Conservation (phyloP, 2,329 filamentous ascomycete genomes). For the Drechslerella coelobrocha region DNA sequence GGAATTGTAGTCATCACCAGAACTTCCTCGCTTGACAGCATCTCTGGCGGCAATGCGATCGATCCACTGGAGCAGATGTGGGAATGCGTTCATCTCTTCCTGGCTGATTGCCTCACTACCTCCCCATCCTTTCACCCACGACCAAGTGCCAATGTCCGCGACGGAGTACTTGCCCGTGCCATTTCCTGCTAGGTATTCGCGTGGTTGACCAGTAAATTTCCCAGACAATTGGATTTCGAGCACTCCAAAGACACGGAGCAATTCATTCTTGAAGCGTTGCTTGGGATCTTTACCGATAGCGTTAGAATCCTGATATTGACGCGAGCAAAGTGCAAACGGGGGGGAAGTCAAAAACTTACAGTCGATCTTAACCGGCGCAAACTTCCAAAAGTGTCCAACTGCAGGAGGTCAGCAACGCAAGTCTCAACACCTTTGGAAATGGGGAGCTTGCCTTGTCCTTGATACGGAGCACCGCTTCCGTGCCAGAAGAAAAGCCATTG, state of each 20-base stretch:
- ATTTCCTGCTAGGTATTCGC: constrained; percentile 64
- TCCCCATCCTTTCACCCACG: constrained; percentile 62
- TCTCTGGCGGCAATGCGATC: constrained; percentile 62
- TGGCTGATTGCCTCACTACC: constrained; percentile 59
- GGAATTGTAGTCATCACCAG: constrained; percentile 34
- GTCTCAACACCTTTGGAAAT: constrained; percentile 41
- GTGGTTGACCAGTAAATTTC: constrained; percentile 62
- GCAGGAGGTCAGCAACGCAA: constrained; percentile 58
- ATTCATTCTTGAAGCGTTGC: constrained; percentile 64
- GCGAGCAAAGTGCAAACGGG: neutral
- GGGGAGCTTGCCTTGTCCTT: constrained; percentile 55
- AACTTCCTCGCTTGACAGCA: constrained; percentile 62
- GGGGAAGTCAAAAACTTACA: constrained; percentile 55
- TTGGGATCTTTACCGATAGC: constrained; percentile 58
- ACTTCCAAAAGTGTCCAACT: constrained; percentile 60
- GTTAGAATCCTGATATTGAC: constrained; percentile 22
- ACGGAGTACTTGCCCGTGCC: constrained; percentile 65
- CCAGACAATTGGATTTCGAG: constrained; percentile 65
- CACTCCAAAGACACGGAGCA: constrained; percentile 64
- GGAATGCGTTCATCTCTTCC: constrained; percentile 63
- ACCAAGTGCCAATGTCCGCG: constrained; percentile 65
- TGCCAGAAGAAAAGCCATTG: constrained; percentile 68
- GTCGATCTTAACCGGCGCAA: constrained; percentile 61
- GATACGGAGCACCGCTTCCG: constrained; percentile 60
- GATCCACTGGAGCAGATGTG: constrained; percentile 64